Evolutionary conservation across 2,329 filamentous ascomycete species (phyloP).

Genomic region (Shiraia sp.): DNA sequence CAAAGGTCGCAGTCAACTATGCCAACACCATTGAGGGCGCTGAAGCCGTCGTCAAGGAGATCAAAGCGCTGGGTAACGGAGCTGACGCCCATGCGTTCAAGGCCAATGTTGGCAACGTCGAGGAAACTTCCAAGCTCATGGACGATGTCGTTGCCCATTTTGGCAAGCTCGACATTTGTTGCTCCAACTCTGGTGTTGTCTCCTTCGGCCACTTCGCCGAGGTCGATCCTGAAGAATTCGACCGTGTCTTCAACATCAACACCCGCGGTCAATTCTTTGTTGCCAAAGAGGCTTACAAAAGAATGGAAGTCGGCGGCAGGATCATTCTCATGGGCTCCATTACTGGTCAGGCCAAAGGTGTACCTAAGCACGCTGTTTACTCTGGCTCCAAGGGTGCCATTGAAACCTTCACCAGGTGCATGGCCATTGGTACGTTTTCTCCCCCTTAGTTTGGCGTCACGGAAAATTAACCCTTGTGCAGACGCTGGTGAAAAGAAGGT

Average conservation of each 20-base stretch:
- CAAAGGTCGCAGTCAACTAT: conserved; percentile 70
- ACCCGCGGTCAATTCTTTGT: conserved; percentile 68
- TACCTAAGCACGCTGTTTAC: conserved; percentile 59
- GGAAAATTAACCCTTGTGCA: conserved; percentile 21
- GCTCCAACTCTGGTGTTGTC: conserved; percentile 67
- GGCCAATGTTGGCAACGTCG: conserved; percentile 68
- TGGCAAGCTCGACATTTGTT: conserved; percentile 70
- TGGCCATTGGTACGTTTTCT: conserved; percentile 51
- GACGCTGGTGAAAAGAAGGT: conserved; percentile 60
- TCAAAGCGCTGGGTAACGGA: conserved; percentile 64
- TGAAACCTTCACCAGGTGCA: conserved; percentile 59
- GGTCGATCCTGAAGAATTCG: conserved; percentile 59
- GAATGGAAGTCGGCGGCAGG: conserved; percentile 55
- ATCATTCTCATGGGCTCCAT: conserved; percentile 61
- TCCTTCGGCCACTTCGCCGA: conserved; percentile 59
- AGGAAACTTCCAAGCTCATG: conserved; percentile 67
- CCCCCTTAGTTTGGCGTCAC: neutral
- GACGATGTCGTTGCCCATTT: conserved; percentile 65
- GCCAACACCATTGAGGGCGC: conserved; percentile 67
- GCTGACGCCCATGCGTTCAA: conserved; percentile 66
- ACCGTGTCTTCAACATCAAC: conserved; percentile 65
- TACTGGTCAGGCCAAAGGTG: conserved; percentile 61
- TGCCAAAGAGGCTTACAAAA: conserved; percentile 60
- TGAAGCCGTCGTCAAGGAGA: conserved; percentile 66
- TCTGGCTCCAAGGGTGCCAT: conserved; percentile 59